Evolutionary conservation across 2,329 filamentous ascomycete species (phyloP).

Genomic region (Pseudocercospora cruenta): DNA sequence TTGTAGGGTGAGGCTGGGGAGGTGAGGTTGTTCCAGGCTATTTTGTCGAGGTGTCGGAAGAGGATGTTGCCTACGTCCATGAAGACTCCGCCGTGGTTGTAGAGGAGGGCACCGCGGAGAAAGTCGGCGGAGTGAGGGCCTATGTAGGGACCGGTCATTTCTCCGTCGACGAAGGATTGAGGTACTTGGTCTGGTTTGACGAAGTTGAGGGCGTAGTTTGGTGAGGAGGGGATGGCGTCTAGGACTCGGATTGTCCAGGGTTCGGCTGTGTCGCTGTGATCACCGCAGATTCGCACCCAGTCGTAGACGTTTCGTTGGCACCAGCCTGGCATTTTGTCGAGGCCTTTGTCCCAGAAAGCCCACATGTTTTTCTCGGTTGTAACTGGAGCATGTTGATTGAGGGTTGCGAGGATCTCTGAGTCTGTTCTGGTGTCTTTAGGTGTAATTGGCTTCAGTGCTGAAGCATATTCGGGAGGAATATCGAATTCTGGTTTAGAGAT

Average conservation of each 20-base stretch:
- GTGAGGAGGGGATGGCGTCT: slow-evolving; percentile 43
- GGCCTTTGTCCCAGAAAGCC: slow-evolving; percentile 47
- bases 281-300: slow-evolving; percentile 45
- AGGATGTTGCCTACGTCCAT: slow-evolving; percentile 48
- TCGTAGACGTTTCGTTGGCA: slow-evolving; percentile 46
- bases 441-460: neutral
- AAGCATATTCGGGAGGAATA: slow-evolving; percentile 4
- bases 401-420: slow-evolving; percentile 11
- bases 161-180: slow-evolving; percentile 47
- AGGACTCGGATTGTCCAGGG: slow-evolving; percentile 50
- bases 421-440: slow-evolving; percentile 11
- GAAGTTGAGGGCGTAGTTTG: slow-evolving; percentile 47
- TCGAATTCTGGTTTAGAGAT: neutral
- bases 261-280: slow-evolving; percentile 21
- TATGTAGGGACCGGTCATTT: slow-evolving; percentile 50
- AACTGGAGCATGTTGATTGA: slow-evolving; percentile 29
- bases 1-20: slow-evolving; percentile 43
- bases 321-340: slow-evolving; percentile 42
- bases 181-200: slow-evolving; percentile 41
- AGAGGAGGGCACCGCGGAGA: slow-evolving; percentile 49
- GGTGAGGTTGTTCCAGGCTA: slow-evolving; percentile 46
- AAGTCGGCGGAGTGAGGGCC: slow-evolving; percentile 54
- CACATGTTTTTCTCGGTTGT: slow-evolving; percentile 48
- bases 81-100: slow-evolving; percentile 46
- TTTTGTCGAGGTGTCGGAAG: slow-evolving; percentile 43